Evolutionary conservation across 176 grass and related monocot species (phyloP).

Genomic region (Cenchrus americanus): DNA sequence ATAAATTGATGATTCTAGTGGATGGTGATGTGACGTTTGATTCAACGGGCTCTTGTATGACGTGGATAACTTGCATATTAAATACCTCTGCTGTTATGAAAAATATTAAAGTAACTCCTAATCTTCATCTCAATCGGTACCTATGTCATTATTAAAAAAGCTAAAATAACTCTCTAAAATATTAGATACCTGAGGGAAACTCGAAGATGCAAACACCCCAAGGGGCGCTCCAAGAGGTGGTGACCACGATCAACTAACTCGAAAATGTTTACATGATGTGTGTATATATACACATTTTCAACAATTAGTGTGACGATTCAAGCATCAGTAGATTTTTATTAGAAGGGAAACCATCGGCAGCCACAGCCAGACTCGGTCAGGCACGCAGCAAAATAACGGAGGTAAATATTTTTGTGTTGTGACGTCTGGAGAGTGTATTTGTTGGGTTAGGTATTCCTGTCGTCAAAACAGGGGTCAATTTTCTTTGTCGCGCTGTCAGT

Average conservation of each 20-base stretch:
- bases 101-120: too few species aligned
- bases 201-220: slow-evolving; percentile 39
- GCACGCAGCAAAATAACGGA: neutral
- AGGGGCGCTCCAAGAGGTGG: slow-evolving; percentile 20
- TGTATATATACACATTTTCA: neutral
- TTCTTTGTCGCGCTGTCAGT: neutral
- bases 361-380: slow-evolving; percentile 17
- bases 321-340: neutral
- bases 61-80: too few species aligned
- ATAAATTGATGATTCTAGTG: too few species aligned
- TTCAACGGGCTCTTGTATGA: too few species aligned
- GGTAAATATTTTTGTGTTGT: neutral
- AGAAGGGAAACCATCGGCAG: neutral
- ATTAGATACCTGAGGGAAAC: neutral
- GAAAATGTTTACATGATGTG: slow-evolving; percentile 14
- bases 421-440: slow-evolving; percentile 14
- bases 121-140: too few species aligned
- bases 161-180: too few species aligned
- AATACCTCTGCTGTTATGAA: too few species aligned
- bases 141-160: too few species aligned
- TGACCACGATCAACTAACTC: slow-evolving; percentile 18
- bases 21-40: too few species aligned
- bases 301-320: slow-evolving; percentile 13
- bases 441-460: neutral
- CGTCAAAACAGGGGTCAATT: neutral